phyloP scores from a whole-genome alignment of 2,329 filamentous ascomycete species.

The Venturiaceae sp. region DNA sequence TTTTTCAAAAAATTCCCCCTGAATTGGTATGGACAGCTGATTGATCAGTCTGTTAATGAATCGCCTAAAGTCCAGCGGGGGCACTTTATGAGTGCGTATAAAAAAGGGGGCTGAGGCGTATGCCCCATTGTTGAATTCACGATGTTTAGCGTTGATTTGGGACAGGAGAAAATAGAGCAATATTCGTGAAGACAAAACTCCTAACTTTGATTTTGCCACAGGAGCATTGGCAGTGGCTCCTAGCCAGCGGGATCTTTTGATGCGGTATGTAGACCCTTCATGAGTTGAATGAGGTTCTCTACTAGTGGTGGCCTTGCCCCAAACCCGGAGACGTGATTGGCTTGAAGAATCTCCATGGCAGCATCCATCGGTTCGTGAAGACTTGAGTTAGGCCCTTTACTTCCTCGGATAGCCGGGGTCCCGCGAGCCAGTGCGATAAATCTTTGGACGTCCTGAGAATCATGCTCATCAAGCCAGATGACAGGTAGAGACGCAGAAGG shows the following conservation, averaged over 20 bases:
- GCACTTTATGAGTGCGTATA: too few relatives aligned
- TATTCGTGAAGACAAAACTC: too few relatives aligned
- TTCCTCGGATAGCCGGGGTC: slow-evolving; percentile 38
- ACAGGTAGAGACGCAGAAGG: slow-evolving; percentile 23
- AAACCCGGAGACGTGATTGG: slow-evolving; percentile 32
- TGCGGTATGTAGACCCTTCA: slow-evolving; percentile 49
- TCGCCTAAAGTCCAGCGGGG: too few relatives aligned
- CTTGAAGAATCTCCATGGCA: slow-evolving; percentile 45
- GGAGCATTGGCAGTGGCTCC: not conserved
- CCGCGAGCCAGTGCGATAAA: slow-evolving; percentile 50
- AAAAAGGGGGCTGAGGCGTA: too few relatives aligned
- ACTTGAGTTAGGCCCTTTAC: slow-evolving; percentile 28
- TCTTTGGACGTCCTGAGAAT: slow-evolving; percentile 43
- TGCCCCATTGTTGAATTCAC: too few relatives aligned
- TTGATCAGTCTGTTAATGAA: too few relatives aligned
- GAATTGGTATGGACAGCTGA: too few relatives aligned
- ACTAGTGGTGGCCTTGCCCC: slow-evolving; percentile 46
- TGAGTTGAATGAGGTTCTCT: slow-evolving; percentile 55
- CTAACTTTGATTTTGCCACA: not conserved
- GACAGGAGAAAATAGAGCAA: too few relatives aligned
- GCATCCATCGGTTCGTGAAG: slow-evolving; percentile 46
- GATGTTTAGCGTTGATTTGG: too few relatives aligned
- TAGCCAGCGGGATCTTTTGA: slow-evolving; percentile 16
- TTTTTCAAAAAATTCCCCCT: too few relatives aligned
- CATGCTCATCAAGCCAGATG: slow-evolving; percentile 45